These are phyloP conservation scores for Allomyces javanicus DNA, from an alignment of 192 early-diverging fungal species.

Conservation along the genomic window DNA sequence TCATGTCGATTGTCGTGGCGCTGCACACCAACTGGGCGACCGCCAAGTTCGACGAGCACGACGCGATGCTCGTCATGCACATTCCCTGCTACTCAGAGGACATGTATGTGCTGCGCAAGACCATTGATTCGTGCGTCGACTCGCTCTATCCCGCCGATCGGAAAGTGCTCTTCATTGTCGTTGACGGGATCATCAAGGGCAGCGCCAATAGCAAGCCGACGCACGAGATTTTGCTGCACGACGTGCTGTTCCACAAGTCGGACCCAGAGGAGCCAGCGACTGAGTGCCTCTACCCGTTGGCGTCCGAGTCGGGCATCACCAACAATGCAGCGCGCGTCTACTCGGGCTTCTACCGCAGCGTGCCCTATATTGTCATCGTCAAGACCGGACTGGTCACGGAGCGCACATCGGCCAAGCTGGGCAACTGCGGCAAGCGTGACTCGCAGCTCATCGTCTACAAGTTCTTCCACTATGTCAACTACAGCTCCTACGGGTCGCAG, in stretches of 20 bases:
- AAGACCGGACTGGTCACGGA: constrained; percentile 81
- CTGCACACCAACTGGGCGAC: too few species aligned
- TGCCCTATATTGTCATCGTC: constrained; percentile 84
- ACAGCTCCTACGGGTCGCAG: too few species aligned
- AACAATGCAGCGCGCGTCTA: constrained; percentile 89
- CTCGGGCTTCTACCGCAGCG: constrained; percentile 79
- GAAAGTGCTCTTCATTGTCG: constrained; percentile 3
- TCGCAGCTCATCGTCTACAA: constrained; percentile 87
- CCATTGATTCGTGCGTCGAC: constrained; percentile 1
- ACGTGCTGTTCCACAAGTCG: neutral
- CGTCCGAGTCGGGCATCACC: too few species aligned
- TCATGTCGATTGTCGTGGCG: too few species aligned
- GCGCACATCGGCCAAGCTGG: constrained; percentile 40
- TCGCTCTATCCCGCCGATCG: constrained; percentile 3
- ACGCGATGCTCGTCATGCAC: too few species aligned
- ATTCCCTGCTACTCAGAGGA: constrained; percentile 5
- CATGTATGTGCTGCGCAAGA: neutral
- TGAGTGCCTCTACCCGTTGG: too few species aligned
- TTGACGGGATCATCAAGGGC: constrained; percentile 3
- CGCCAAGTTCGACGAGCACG: too few species aligned
- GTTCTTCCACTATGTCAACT: constrained; percentile 62
- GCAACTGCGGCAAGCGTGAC: constrained; percentile 94
- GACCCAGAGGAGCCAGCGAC: too few species aligned
- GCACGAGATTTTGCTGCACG: constrained; percentile 1
- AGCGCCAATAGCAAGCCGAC: constrained; percentile 4